phyloP scores from a whole-genome alignment of 2,329 filamentous ascomycete species.

The Neofusicoccum kwambonambiense region DNA sequence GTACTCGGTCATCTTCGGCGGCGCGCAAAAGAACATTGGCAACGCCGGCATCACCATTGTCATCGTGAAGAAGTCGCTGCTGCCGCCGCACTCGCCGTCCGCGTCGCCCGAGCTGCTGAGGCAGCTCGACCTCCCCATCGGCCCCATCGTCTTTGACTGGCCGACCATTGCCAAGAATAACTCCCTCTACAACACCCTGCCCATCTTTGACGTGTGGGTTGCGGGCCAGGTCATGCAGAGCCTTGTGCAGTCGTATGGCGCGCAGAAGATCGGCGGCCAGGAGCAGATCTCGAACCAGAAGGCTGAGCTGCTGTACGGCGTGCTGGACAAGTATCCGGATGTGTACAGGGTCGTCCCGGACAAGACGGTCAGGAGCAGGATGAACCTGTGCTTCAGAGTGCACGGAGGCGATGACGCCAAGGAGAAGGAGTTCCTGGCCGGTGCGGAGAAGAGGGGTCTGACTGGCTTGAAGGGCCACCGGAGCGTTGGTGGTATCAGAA shows the following conservation, averaged over 20 bases:
- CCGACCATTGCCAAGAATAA: conserved; percentile 88
- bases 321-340: conserved; percentile 69
- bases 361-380: conserved; percentile 73
- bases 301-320: conserved; percentile 71
- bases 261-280: conserved; percentile 72
- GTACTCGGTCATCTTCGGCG: conserved; percentile 82
- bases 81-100: conserved; percentile 54
- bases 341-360: conserved; percentile 79
- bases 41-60: conserved; percentile 82
- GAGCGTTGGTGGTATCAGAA: conserved; percentile 80
- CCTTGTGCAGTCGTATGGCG: conserved; percentile 63
- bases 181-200: conserved; percentile 92
- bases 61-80: conserved; percentile 76
- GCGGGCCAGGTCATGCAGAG: conserved; percentile 84
- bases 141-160: conserved; percentile 78
- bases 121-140: conserved; percentile 71
- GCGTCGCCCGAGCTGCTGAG: conserved; percentile 69
- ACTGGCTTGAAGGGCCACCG: conserved; percentile 87
- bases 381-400: conserved; percentile 94
- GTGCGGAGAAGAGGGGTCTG: conserved; percentile 66
- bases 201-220: conserved; percentile 91
- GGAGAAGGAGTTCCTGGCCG: conserved; percentile 78
- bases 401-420: conserved; percentile 62
- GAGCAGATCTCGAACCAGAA: conserved; percentile 72
- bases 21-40: conserved; percentile 93